Conservation (phyloP, 106 monocot genomes). For the Narthecium ossifragum region DNA sequence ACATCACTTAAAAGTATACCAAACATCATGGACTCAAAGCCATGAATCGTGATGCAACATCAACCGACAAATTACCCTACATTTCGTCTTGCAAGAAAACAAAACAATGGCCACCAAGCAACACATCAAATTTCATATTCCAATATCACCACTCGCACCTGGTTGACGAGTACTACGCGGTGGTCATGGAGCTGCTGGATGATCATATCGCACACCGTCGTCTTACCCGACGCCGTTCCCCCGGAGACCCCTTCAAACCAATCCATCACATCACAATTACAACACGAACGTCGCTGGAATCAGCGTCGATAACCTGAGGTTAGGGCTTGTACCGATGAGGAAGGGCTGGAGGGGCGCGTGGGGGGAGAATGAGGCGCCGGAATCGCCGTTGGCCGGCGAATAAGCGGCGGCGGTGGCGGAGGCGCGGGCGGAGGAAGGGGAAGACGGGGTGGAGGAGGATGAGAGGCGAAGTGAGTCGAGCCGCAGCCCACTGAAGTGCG, state of each 20-base stretch:
- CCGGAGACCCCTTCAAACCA: slow-evolving; percentile 58
- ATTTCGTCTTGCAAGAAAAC: too few species aligned
- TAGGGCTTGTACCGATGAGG: slow-evolving; percentile 53
- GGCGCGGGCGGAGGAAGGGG: slow-evolving; percentile 15
- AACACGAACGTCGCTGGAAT: not conserved
- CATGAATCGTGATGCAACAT: too few species aligned
- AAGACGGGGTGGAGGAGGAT: slow-evolving; percentile 14
- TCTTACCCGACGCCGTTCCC: slow-evolving; percentile 86
- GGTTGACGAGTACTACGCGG: slow-evolving; percentile 65
- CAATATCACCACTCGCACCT: slow-evolving; percentile 25
- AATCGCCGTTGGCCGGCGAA: too few species aligned
- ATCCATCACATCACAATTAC: not conserved
- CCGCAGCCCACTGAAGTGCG: slow-evolving; percentile 72
- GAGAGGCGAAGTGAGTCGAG: slow-evolving; percentile 36
- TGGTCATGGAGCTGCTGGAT: slow-evolving; percentile 84
- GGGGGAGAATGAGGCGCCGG: slow-evolving; percentile 3
- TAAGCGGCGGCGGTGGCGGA: slow-evolving; percentile 16
- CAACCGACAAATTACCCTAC: too few species aligned
- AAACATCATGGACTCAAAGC: too few species aligned
- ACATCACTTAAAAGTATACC: too few species aligned
- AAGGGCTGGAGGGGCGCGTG: slow-evolving; percentile 45
- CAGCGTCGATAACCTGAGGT: not conserved
- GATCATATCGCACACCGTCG: slow-evolving; percentile 91
- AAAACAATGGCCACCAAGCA: not conserved
- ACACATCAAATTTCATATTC: not conserved